Percentiles rank a stretch among this genome's conserved stretches.
These are phyloP conservation scores for Moricandia moricandioides DNA, from an alignment of 345 rosid genomes.

Conservation along the genomic window DNA sequence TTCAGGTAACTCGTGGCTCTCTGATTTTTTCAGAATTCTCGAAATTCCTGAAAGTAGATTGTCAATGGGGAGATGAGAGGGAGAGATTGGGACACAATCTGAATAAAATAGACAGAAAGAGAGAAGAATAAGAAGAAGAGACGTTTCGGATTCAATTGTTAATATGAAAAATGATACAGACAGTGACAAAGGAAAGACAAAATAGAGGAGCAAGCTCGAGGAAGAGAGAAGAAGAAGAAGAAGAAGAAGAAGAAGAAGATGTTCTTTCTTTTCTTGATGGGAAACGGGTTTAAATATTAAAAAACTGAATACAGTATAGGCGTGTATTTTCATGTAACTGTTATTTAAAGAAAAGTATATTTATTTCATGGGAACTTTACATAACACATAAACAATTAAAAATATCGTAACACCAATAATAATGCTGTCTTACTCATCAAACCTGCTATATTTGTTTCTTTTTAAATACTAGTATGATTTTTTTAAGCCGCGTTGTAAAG, in stretches of 20 bases:
- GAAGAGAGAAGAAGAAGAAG: conserved; percentile 31
- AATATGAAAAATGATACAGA: not conserved
- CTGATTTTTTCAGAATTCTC: conserved; percentile 24
- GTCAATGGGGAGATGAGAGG: conserved; percentile 6
- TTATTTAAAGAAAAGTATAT: too few species aligned
- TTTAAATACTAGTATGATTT: too few species aligned
- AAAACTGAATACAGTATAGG: not conserved
- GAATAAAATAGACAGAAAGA: not conserved
- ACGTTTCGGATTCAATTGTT: conserved; percentile 20
- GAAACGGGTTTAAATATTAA: conserved; percentile 9
- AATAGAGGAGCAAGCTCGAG: conserved; percentile 32
- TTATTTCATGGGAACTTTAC: too few species aligned
- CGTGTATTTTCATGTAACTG: too few species aligned
- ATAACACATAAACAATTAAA: too few species aligned
- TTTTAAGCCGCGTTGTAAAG: not conserved
- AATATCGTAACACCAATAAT: conserved; percentile 15
- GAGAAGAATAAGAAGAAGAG: conserved; percentile 4
- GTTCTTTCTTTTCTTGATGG: not conserved
- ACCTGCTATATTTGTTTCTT: too few species aligned
- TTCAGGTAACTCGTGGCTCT: conserved; percentile 21
- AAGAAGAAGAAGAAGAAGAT: conserved; percentile 1
- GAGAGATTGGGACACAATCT: not conserved
- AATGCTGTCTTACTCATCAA: conserved; percentile 46
- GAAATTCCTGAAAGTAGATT: conserved; percentile 40
- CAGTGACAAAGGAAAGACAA: conserved; percentile 9